Evolutionary conservation across 768 basidiomycete species (phyloP).

Genomic region (Fomitopsis pulvina): DNA sequence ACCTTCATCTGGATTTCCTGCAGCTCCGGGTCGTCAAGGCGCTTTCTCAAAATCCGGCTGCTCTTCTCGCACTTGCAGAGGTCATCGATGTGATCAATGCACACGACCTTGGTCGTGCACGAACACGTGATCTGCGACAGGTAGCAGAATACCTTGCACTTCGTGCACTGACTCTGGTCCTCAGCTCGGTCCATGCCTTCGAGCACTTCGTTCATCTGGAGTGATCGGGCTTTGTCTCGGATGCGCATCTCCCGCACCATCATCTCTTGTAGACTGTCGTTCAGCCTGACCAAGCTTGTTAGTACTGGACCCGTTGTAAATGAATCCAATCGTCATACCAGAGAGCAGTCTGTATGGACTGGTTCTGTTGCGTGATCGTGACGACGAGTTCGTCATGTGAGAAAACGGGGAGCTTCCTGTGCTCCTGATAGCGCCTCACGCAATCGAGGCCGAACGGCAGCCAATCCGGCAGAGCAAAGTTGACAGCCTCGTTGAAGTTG

Average conservation of each 20-base stretch:
- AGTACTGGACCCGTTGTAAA: constrained; percentile 11
- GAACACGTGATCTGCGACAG: constrained; percentile 85
- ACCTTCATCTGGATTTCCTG: constrained; percentile 60
- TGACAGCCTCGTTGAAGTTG: constrained; percentile 99
- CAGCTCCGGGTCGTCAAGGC: constrained; percentile 77
- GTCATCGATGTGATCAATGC: constrained; percentile 75
- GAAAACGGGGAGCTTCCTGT: constrained; percentile 92
- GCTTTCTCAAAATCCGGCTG: constrained; percentile 63
- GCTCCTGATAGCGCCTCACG: constrained; percentile 83
- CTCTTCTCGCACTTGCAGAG: constrained; percentile 61
- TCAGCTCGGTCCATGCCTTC: constrained; percentile 81
- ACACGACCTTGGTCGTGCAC: constrained; percentile 75
- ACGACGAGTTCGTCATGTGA: constrained; percentile 96
- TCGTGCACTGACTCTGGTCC: constrained; percentile 91
- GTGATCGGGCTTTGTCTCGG: constrained; percentile 54
- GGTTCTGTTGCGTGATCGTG: constrained; percentile 95
- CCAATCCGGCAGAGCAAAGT: constrained; percentile 97
- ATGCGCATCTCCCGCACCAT: constrained; percentile 70
- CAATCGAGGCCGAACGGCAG: constrained; percentile 81
- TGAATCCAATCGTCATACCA: constrained; percentile 47
- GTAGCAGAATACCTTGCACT: constrained; percentile 94
- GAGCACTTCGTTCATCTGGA: constrained; percentile 59
- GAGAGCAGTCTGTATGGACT: constrained; percentile 84
- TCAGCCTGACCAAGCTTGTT: constrained; percentile 50
- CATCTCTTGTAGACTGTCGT: constrained; percentile 84